Evolutionary conservation across 495 filamentous ascomycete genomes (phyloP), one percentile per base, ranked within the genome.

Genomic region (Aspergillus kassunensis): DNA sequence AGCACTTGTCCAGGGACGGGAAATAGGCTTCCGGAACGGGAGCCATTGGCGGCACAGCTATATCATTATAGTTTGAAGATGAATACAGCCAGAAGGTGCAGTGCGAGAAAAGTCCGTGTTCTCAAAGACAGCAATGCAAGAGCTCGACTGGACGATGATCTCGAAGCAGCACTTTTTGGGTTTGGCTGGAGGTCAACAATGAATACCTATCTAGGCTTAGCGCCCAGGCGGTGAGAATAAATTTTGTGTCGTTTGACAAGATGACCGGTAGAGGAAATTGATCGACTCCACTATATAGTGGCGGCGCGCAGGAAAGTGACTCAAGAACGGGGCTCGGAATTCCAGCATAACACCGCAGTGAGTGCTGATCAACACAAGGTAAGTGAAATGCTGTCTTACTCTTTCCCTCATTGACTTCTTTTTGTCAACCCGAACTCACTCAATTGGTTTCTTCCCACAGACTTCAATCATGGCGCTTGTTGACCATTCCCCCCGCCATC

Each of bases 401-500:
- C 15, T 15, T 6, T 1, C 18, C 19, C 12, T 34, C n/a, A n/a
- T n/a, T n/a, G n/a, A n/a, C n/a, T 45, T 31, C 3, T 18, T 27
- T 11, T 41, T 19, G 16, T 8, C 35, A 29, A 44, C 43, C 44
- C 21, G 34, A 23, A 49, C 35, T 54, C 29, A 36, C 35, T 53
- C 31, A 45, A 37, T 8, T 42, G 19, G 31, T 15, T 20, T 13
- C 24, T 25, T 29, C 10, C 2, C 21, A 23, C 18, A 54, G 41
- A 46, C 40, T 45, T 20, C 12, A 46, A 34, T 37, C 50, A 64
- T 62, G 55, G 83, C 81, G 75, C 62, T 93, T 45, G 82, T 93
- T 60, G 91, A 95, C 71, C 83, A 91, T 68, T 96, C 91, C 35
- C 88, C 89, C 62, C 85, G 88, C 68, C 85, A 91, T 65, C 86